These are phyloP conservation scores for Athelia sp. DNA, from an alignment of 1,284 basidiomycete species.

Conservation along the genomic window DNA sequence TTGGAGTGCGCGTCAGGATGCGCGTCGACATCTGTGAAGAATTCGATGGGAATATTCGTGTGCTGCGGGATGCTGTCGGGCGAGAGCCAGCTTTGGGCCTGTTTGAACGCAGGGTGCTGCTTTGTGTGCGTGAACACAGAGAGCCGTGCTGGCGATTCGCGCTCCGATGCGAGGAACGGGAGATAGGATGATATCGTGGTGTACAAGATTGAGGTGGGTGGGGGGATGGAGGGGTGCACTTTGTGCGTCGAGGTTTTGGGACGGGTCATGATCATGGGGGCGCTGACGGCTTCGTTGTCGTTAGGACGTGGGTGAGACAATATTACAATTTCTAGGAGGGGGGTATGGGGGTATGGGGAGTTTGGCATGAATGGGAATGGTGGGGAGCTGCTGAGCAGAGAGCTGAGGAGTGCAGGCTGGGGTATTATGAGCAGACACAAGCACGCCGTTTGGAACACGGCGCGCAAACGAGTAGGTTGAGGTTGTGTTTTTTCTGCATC, in stretches of 20 bases:
- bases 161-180: slow-evolving; percentile 21
- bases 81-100: slow-evolving; percentile 17
- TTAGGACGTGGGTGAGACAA: slow-evolving; percentile 32
- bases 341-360: slow-evolving; percentile 7
- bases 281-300: neutral
- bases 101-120: slow-evolving; percentile 25
- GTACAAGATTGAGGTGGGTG: slow-evolving; percentile 20
- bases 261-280: too few relatives aligned
- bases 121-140: slow-evolving; percentile 34
- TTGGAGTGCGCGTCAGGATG: slow-evolving; percentile 24
- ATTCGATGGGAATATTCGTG: slow-evolving; percentile 15
- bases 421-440: slow-evolving; percentile 7
- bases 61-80: slow-evolving; percentile 8
- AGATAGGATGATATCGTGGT: slow-evolving; percentile 31
- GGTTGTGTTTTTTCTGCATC: neutral
- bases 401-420: slow-evolving; percentile 4
- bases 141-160: slow-evolving; percentile 15
- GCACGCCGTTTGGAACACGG: slow-evolving; percentile 10
- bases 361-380: slow-evolving; percentile 3
- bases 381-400: slow-evolving; percentile 3
- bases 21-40: slow-evolving; percentile 27
- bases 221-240: too few relatives aligned
- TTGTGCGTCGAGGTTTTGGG: too few relatives aligned
- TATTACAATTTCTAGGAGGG: slow-evolving; percentile 32
- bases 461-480: neutral